Base-by-base conservation (phyloP, 2,329 filamentous ascomycete genomes). In the Xylaria sp. region DNA sequence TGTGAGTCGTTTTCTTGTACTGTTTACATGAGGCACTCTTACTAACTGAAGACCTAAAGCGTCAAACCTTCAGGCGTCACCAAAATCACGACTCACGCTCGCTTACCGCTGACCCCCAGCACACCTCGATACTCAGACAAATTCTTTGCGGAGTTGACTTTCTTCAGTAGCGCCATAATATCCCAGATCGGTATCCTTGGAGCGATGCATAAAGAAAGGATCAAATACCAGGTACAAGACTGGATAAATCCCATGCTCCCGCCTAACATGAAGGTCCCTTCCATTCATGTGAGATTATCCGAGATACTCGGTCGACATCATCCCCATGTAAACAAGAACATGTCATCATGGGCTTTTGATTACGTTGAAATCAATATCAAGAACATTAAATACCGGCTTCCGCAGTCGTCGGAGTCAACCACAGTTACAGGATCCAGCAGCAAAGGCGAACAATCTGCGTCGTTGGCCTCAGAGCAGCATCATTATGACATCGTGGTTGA, bases 311-410 rank as follows among this genome's bases (percentile, higher is more conserved):
- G 61, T 32, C 70, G 66, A 37, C 70, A 68, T 58, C 71, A 70
- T 62, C 75, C 69, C 21, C 65, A 71, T 42, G 44, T 68, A 21
- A 60, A 67, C 55, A 72, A 72, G 59, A 71, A 63, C 47, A 29
- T 74, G 73, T 62, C 72, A 60, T 79, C 82, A 2, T 92, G 90
- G 90, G 88, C 88, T 1, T 82, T 84, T 48, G 85, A 92, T 67
- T 83, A 84, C 42, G 82, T 92, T 32, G 84, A 84, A 59, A 81
- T 92, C 59, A 83, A 82, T n/a, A 90, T 90, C 74, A 84, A 81
- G 68, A 84, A 83, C 16, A 78, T 86, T 29, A 80, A 81, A 66
- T 72, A 69, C 48, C 73, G 64, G 29, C 63, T 66, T 40, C 71
- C 62, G 8, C 63, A 44, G 32, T 58, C 53, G 8, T 60, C 29